Conservation (phyloP, 2,329 filamentous ascomycete species). For the Tolypocladium guangdongense region DNA sequence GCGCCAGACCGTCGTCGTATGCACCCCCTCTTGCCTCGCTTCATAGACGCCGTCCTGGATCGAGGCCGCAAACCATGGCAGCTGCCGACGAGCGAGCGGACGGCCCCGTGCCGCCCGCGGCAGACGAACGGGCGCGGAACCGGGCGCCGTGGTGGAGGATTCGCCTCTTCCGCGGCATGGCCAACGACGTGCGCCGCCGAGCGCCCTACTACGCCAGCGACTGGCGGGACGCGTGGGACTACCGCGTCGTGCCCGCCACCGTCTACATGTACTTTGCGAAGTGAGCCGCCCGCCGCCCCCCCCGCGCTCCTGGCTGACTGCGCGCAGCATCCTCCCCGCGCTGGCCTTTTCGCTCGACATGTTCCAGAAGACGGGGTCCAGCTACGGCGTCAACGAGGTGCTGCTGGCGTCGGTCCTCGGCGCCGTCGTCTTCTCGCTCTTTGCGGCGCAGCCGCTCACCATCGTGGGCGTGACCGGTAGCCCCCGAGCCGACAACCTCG, state of each 20-base stretch:
- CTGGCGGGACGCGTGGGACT: slow-evolving; percentile 82
- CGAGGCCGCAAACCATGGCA: background rate
- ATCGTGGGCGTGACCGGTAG: slow-evolving; percentile 80
- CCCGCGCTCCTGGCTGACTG: background rate
- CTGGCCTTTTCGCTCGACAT: slow-evolving; percentile 86
- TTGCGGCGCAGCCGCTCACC: slow-evolving; percentile 74
- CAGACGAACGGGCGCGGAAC: background rate
- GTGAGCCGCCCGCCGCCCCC: slow-evolving; percentile 32
- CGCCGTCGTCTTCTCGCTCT: slow-evolving; percentile 67
- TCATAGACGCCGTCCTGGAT: background rate
- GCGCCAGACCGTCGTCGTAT: too few species aligned
- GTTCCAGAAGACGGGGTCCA: slow-evolving; percentile 77
- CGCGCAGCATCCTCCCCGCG: slow-evolving; percentile 65
- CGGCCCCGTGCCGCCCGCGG: too few species aligned
- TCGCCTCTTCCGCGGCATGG: slow-evolving; percentile 66
- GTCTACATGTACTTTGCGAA: slow-evolving; percentile 95
- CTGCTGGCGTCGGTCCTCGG: slow-evolving; percentile 77
- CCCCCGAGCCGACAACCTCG: background rate
- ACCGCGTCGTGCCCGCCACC: slow-evolving; percentile 76
- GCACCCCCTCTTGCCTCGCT: too few species aligned
- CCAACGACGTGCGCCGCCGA: slow-evolving; percentile 63
- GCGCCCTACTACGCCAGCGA: slow-evolving; percentile 72
- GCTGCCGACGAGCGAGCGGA: background rate
- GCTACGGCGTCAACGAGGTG: slow-evolving; percentile 86
- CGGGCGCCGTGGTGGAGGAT: slow-evolving; percentile 58